Base-by-base conservation (phyloP, 768 basidiomycete species). In the Wakefieldia striispora region DNA sequence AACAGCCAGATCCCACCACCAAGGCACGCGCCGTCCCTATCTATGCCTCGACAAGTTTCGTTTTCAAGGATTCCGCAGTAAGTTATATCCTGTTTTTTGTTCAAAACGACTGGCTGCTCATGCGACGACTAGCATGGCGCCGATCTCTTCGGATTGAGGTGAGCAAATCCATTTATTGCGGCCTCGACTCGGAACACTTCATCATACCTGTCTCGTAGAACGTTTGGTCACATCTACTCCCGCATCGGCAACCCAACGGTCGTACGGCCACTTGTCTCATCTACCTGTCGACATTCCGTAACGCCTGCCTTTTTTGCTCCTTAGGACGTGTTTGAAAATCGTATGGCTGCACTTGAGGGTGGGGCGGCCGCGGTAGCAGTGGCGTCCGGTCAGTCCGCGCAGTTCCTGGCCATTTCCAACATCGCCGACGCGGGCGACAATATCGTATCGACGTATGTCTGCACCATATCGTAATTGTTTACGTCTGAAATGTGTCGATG, bases 1-100 rank as follows among this genome's bases (percentile, higher is more conserved):
- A 81, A 46, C 65, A 65, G 4, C 69, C 72, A 2, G 81, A 82
- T 57, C 70, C 77, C 0, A 62, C 78, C 5, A 80, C 80, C 11
- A 79, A 79, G 35, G 79, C 83, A 1, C 75, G 82, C 11, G 84
- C 84, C 1, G 78, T 78, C 2, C 83, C 84, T 0, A 85, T 86
- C 58, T 84, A 83, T 40, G 74, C 80, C 14, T 66, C 75, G 16
- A 75, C 81, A 2, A 75, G 75, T 37, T 84, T 77, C 49, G 76
- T 78, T 29, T 83, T 83, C 67, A 75, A 83, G 39, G 67, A 80
- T 51, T 77, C 74, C 17, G 70, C 74, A 61, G 81, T 75, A 50
- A 51, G 62, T 54, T 8, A 2, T 11, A 6, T 37, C 23, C 19
- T 11, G n/a, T 16, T 3, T 23, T 6, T 16, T n/a, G 7, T 17